phyloP scores from a whole-genome alignment of 1,284 basidiomycete genomes.

The Apiotrichum montevideense region DNA sequence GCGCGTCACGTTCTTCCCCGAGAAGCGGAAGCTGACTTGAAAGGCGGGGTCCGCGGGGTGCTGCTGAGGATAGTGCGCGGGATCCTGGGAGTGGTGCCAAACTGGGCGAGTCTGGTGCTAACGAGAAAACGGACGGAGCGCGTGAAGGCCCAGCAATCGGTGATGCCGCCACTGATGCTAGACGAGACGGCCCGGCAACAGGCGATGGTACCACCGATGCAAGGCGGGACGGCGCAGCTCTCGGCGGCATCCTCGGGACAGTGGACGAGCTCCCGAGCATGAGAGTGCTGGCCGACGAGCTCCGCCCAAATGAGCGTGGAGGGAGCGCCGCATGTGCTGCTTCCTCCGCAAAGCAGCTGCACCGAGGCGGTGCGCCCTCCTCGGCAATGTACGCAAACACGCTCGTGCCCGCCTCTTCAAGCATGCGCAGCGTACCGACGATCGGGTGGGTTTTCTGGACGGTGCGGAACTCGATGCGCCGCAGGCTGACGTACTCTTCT shows the following conservation, averaged over 20 bases:
- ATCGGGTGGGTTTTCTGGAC: constrained; percentile 31
- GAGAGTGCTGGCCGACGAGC: too few relatives aligned
- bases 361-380: constrained; percentile 37
- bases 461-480: constrained; percentile 36
- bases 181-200: not conserved
- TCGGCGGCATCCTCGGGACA: too few relatives aligned
- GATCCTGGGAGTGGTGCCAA: not conserved
- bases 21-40: constrained; percentile 27
- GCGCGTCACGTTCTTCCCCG: constrained; percentile 12
- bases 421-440: constrained; percentile 26
- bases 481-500: constrained; percentile 31
- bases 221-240: too few relatives aligned
- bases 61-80: too few relatives aligned
- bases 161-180: too few relatives aligned
- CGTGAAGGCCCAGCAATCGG: too few relatives aligned
- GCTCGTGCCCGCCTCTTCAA: constrained; percentile 20
- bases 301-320: too few relatives aligned
- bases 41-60: constrained; percentile 17
- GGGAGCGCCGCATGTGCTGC: too few relatives aligned
- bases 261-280: too few relatives aligned
- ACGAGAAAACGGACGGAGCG: too few relatives aligned
- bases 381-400: constrained; percentile 38
- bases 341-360: constrained; percentile 28
- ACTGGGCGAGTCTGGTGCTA: too few relatives aligned
- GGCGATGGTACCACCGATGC: not conserved